phyloP scores from a whole-genome alignment of 495 filamentous ascomycete genomes.

The Penicillium goetzii region DNA sequence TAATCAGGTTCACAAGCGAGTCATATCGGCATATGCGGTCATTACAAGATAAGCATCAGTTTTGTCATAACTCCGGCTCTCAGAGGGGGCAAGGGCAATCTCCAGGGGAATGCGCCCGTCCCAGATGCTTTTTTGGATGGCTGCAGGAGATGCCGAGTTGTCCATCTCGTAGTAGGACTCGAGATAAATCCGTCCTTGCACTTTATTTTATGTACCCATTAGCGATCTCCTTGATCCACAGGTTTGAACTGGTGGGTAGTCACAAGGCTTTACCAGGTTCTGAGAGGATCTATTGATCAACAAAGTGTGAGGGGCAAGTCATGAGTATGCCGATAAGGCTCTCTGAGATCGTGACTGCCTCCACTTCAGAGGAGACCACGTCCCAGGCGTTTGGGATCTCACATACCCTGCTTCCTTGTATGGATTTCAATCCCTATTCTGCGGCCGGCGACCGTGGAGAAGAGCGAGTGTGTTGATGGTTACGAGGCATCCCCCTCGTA shows the following conservation, averaged over 20 bases:
- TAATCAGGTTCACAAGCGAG: background rate
- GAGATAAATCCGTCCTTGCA: background rate
- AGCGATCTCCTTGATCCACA: background rate
- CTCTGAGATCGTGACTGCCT: constrained; percentile 15
- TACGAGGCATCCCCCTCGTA: background rate
- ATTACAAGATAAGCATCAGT: constrained; percentile 59
- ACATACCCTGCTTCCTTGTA: background rate
- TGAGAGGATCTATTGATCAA: constrained; percentile 9
- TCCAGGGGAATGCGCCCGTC: constrained; percentile 55
- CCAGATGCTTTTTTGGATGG: constrained; percentile 55
- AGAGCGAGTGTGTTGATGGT: constrained; percentile 8
- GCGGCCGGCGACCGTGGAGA: background rate
- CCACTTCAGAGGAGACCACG: constrained; percentile 57
- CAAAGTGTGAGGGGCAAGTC: constrained; percentile 12
- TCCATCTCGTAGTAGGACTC: constrained; percentile 22
- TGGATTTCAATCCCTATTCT: background rate
- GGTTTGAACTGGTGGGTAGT: background rate
- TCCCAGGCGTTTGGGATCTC: constrained; percentile 20
- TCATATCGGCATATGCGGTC: background rate
- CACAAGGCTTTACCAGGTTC: background rate
- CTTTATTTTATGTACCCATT: background rate
- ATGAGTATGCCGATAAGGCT: constrained; percentile 11
- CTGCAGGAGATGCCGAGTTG: constrained; percentile 29
- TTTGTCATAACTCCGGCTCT: constrained; percentile 58
- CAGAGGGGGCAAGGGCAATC: constrained; percentile 54